A percentile compares a stretch with the other conserved stretches of the same genome.
phyloP scores from a whole-genome alignment of 441 rosid genomes.

The Mallotus repandus region DNA sequence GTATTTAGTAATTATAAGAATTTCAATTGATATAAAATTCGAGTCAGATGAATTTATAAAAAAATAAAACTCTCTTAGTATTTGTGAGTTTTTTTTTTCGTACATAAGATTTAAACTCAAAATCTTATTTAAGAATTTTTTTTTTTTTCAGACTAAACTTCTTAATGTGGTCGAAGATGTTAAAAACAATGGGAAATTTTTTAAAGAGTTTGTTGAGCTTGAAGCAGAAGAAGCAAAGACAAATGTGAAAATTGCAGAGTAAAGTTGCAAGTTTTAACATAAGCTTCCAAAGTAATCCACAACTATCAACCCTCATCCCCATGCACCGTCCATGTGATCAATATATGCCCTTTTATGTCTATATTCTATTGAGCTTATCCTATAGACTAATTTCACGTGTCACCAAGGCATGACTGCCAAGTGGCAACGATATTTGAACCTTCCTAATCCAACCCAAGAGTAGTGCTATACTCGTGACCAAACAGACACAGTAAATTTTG shows the following conservation, averaged over 20 bases:
- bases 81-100: too few species aligned
- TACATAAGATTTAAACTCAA: too few species aligned
- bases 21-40: too few species aligned
- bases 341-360: not conserved
- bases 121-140: too few species aligned
- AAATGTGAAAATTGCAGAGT: not conserved
- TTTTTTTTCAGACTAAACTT: too few species aligned
- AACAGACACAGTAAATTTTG: slow-evolving; percentile 25
- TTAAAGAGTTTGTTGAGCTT: too few species aligned
- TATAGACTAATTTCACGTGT: not conserved
- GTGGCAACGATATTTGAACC: not conserved
- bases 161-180: not conserved
- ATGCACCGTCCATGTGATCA: slow-evolving; percentile 10
- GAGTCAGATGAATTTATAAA: too few species aligned
- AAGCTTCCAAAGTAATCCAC: slow-evolving; percentile 23
- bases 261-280: not conserved
- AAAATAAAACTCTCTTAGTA: too few species aligned
- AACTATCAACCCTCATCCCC: slow-evolving; percentile 2
- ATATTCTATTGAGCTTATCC: too few species aligned
- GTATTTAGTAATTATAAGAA: too few species aligned
- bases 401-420: not conserved
- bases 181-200: not conserved
- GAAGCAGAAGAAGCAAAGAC: not conserved
- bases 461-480: slow-evolving; percentile 15
- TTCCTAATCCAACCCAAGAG: slow-evolving; percentile 6